These are phyloP conservation scores for Triticum turgidum DNA, from an alignment of 176 grass and related monocot genomes.

Conservation along the genomic window DNA sequence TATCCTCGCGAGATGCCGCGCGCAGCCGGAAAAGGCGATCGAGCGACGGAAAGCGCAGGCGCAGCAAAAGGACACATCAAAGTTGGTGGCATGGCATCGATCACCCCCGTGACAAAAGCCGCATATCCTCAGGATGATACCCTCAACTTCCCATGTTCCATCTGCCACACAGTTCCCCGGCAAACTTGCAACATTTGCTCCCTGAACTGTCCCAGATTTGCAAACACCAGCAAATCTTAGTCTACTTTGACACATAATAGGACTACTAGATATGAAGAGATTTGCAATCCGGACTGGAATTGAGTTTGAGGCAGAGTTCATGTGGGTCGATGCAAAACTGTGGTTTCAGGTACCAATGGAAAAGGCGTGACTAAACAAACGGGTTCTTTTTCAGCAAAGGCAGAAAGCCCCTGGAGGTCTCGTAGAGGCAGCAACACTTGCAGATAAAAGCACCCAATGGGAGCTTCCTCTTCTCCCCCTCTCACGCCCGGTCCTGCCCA, in stretches of 20 bases:
- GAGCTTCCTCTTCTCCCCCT: constrained; percentile 57
- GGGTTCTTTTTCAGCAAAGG: neutral
- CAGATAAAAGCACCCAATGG: constrained; percentile 66
- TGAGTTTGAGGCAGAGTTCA: neutral
- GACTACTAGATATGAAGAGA: neutral
- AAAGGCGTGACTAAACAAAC: neutral
- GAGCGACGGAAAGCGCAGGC: constrained; percentile 17
- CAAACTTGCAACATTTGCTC: neutral
- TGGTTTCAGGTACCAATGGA: constrained; percentile 3
- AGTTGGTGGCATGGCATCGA: constrained; percentile 52
- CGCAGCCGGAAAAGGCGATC: neutral
- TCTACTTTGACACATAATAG: neutral
- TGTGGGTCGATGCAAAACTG: constrained; percentile 5
- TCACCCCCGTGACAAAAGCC: constrained; percentile 33
- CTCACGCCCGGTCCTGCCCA: constrained; percentile 57
- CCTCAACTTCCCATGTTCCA: neutral
- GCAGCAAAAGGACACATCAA: constrained; percentile 32
- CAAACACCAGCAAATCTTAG: neutral
- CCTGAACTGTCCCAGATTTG: constrained; percentile 3
- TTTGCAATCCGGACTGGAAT: neutral
- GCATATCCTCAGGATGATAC: constrained; percentile 71
- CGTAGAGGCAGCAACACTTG: constrained; percentile 32
- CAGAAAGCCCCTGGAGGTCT: constrained; percentile 27
- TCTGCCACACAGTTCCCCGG: neutral
- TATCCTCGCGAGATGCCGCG: constrained; percentile 65